Conservation (phyloP, 2,329 filamentous ascomycete genomes). For the Alternaria gaisen region DNA sequence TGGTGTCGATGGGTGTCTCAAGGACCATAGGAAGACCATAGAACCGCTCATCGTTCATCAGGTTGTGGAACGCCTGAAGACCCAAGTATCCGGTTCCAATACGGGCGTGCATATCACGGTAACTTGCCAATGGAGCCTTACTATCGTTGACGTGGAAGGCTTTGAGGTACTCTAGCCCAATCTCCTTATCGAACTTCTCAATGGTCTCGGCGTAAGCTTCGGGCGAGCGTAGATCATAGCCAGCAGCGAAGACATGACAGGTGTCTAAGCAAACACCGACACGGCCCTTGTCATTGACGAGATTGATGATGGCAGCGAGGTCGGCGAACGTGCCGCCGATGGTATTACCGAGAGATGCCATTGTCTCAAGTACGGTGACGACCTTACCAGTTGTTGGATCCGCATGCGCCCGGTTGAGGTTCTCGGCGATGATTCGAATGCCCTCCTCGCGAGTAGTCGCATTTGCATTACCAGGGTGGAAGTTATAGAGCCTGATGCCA, state of each 20-base stretch:
- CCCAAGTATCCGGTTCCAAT: conserved; percentile 96
- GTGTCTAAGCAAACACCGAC: conserved; percentile 97
- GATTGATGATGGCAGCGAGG: conserved; percentile 81
- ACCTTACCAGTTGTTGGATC: conserved; percentile 73
- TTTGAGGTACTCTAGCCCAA: conserved; percentile 81
- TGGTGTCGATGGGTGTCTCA: conserved; percentile 90
- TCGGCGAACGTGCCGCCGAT: conserved; percentile 88
- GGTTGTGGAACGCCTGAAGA: conserved; percentile 85
- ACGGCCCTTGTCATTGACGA: conserved; percentile 80
- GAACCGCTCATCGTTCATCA: conserved; percentile 84
- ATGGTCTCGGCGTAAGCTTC: conserved; percentile 78
- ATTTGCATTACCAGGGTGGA: conserved; percentile 87
- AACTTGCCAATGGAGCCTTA: conserved; percentile 84
- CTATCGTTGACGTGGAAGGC: conserved; percentile 95
- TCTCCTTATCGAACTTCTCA: conserved; percentile 75
- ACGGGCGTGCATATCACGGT: conserved; percentile 91
- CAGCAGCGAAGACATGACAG: conserved; percentile 93
- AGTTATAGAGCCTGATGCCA: conserved; percentile 94
- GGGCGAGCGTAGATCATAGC: conserved; percentile 85
- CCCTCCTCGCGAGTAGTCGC: conserved; percentile 73
- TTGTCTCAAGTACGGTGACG: conserved; percentile 89
- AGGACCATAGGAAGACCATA: conserved; percentile 87
- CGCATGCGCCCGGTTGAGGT: conserved; percentile 82
- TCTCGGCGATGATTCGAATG: conserved; percentile 78
- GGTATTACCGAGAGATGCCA: conserved; percentile 87